Base-by-base conservation (phyloP, 257 asterid species). In the Solanum etuberosum region DNA sequence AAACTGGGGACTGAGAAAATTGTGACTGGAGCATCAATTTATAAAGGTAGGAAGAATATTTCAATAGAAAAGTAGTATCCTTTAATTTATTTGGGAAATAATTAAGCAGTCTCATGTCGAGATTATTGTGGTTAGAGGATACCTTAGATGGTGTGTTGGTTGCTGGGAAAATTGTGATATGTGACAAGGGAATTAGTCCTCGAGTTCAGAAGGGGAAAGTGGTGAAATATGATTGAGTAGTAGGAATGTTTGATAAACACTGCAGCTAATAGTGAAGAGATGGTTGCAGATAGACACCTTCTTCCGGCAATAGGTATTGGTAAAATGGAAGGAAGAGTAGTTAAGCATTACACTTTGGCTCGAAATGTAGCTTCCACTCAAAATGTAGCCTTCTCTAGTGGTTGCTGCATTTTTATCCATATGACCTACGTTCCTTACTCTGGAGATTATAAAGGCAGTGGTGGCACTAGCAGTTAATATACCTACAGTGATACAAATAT, bases 121-220 rank as follows among this genome's bases (percentile, higher is more conserved):
- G 94, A 88, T 95, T 98, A 16, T 92, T 97, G 90, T 97, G 98
- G 90, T 84, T 95, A 40, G 98, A 95, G 48, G 98, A 98, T 6
- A 92, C 98, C 0, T 89, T 95, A 8, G 97, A 96, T 82, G 83
- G 90, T 4, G 92, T 83, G 2, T 76, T 89, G 3, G 98, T 93
- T 18, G 93, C 97, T 1, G 98, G 98, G n/a, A n/a, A 95, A 81
- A 94, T 97, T 23, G 98, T 94, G 29, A 92, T 95, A 2, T 97
- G 99, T 13, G 98, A 97, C 87, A 87, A 98, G 1, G 99, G 99
- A 11, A 95, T 94, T 63, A 95, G 94, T 87, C 94, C 98, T 5
- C 90, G 98, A 2, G 99, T 94, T 61, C 95, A 96, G 78, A 96
- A 96, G 89, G 98, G 98, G 1, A 96, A 93, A 85, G 98, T 95